Base-by-base conservation (phyloP, 2,329 filamentous ascomycete genomes). In the Venturia pyrina region DNA sequence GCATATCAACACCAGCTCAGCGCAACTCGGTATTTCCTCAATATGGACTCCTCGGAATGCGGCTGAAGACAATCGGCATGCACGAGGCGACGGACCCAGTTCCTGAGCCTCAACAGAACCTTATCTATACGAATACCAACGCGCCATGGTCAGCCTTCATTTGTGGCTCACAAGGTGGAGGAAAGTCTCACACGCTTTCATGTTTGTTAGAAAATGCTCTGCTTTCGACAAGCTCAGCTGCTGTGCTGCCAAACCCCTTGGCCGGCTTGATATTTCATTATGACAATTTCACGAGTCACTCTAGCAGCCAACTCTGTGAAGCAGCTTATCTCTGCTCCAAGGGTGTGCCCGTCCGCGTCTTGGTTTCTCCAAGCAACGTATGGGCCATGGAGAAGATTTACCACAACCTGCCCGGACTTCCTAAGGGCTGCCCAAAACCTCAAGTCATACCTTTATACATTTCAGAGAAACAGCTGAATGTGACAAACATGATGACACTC, bases 141-240 rank as follows among this genome's bases (percentile, higher is more conserved):
- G 76, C 79, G 0, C 85, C 85, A 0, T 84, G 80, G 68, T 86
- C 84, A 0, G 77, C 80, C 0, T 88, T 88, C 71, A 83, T 88
- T 24, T 88, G 86, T 67, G 86, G 86, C 1, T 82, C 82, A 1
- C 85, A 88, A 69, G 86, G 85, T 0, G 83, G 81, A 53, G 86
- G 86, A 0, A 88, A 88, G 70, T 84, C 81, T 24, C 83, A 88
- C 66, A 87, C 85, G 0, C 75, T 86, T 1, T 81, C 83, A 0
- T 85, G 81, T 69, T 75, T 88, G 61, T 75, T 87, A 0, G 84
- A 89, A 70, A 86, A 84, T 68, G 86, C 82, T 44, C 74, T 89
- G 0, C 73, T 85, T 0, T 69, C 72, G 0, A 82, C 71, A 6
- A 64, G 77, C 0, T 69, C 72, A 2, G 71, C 81, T 1, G 82